Evolutionary conservation across 2,329 filamentous ascomycete genomes (phyloP).

Genomic region (Cryphonectria naterciae): DNA sequence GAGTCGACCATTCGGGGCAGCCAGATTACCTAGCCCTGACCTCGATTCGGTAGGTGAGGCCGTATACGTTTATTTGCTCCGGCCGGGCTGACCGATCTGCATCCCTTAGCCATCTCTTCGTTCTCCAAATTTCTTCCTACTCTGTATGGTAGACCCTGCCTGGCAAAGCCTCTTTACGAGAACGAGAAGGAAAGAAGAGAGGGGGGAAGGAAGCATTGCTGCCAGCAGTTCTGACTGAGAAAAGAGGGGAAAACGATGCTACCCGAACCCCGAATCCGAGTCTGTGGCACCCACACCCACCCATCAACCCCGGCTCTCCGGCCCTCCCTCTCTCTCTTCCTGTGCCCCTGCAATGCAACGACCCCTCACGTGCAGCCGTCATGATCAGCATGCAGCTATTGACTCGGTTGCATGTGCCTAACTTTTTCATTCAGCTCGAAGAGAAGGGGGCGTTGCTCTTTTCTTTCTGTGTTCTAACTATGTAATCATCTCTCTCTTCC

Average conservation of each 20-base stretch:
- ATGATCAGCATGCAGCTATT: not conserved
- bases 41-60: slow-evolving; percentile 8
- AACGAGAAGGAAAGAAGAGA: too few species aligned
- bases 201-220: too few species aligned
- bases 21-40: not conserved
- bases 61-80: not conserved
- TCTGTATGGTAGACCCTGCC: not conserved
- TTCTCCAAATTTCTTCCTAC: not conserved
- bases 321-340: not conserved
- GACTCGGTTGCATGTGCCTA: not conserved
- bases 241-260: not conserved
- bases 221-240: not conserved
- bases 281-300: not conserved
- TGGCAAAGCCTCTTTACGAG: too few species aligned
- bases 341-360: not conserved
- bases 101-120: not conserved
- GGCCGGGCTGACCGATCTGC: slow-evolving; percentile 3
- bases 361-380: not conserved
- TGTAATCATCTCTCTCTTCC: not conserved
- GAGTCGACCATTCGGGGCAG: not conserved
- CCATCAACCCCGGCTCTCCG: not conserved
- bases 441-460: too few species aligned
- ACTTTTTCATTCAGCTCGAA: not conserved
- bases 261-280: slow-evolving; percentile 1
- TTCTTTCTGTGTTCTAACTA: not conserved